These are phyloP conservation scores for Scheffersomyces titani DNA, from an alignment of 1,139 yeast genomes.

Conservation along the genomic window DNA sequence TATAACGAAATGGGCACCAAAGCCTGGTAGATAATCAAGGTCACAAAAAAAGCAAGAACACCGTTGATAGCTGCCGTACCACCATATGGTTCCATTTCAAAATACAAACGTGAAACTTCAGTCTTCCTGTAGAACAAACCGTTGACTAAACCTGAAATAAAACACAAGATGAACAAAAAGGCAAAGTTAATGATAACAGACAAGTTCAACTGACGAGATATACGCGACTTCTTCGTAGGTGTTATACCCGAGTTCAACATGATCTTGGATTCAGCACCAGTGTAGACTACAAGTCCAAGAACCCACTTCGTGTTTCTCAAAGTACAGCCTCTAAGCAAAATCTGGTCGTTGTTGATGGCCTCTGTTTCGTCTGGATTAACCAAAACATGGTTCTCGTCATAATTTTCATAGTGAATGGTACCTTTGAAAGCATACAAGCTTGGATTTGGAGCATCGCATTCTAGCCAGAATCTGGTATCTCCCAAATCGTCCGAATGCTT, in stretches of 20 bases:
- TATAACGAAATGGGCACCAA: slow-evolving; percentile 94
- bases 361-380: slow-evolving; percentile 56
- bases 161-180: slow-evolving; percentile 74
- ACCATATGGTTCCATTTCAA: slow-evolving; percentile 58
- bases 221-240: slow-evolving; percentile 84
- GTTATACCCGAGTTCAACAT: slow-evolving; percentile 93
- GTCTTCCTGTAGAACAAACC: slow-evolving; percentile 66
- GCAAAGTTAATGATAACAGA: slow-evolving; percentile 79
- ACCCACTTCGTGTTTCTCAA: slow-evolving; percentile 93
- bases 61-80: slow-evolving; percentile 74
- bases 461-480: slow-evolving; percentile 77
- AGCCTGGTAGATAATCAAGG: slow-evolving; percentile 84
- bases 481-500: slow-evolving; percentile 73
- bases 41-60: slow-evolving; percentile 81
- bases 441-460: slow-evolving; percentile 88
- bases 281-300: slow-evolving; percentile 83
- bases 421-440: slow-evolving; percentile 87
- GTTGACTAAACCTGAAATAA: slow-evolving; percentile 78
- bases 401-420: slow-evolving; percentile 63
- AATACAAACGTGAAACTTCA: slow-evolving; percentile 61
- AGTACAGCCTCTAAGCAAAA: slow-evolving; percentile 87
- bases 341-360: slow-evolving; percentile 76
- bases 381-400: slow-evolving; percentile 36
- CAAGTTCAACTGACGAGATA: slow-evolving; percentile 78
- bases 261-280: slow-evolving; percentile 89